Evolutionary conservation across 345 rosid genomes (phyloP).

Genomic region (Cardamine resedifolia): DNA sequence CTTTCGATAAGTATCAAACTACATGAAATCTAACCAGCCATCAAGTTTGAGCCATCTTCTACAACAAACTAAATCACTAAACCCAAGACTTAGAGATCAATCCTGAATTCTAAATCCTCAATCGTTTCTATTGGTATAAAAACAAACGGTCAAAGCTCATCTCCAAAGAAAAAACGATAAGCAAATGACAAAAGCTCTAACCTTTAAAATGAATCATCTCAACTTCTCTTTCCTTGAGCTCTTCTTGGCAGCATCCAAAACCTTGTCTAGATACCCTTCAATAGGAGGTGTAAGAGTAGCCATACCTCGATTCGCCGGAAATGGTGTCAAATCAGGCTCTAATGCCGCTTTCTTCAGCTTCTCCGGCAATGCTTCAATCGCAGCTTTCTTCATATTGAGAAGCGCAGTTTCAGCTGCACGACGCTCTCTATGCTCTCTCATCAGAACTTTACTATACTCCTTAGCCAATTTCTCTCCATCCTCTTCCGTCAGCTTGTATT

Average conservation of each 20-base stretch:
- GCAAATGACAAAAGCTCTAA: not conserved
- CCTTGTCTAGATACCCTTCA: constrained; percentile 86
- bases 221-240: constrained; percentile 70
- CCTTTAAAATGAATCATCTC: constrained; percentile 52
- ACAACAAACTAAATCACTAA: not conserved
- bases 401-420: constrained; percentile 75
- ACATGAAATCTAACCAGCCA: not conserved
- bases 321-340: constrained; percentile 79
- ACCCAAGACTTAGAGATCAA: not conserved
- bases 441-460: constrained; percentile 82
- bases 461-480: constrained; percentile 82
- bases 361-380: constrained; percentile 87
- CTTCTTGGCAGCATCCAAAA: constrained; percentile 73
- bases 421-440: constrained; percentile 77
- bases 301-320: constrained; percentile 75
- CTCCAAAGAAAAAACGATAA: not conserved
- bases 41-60: not conserved
- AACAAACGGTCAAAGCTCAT: not conserved
- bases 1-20: not conserved
- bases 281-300: constrained; percentile 94
- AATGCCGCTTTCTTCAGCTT: constrained; percentile 66
- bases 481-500: constrained; percentile 78
- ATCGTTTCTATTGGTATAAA: not conserved
- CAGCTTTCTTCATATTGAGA: constrained; percentile 72
- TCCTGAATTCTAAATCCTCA: not conserved